Conservation (phyloP, 306 rosid species). For the Lathyrus tuberosus region DNA sequence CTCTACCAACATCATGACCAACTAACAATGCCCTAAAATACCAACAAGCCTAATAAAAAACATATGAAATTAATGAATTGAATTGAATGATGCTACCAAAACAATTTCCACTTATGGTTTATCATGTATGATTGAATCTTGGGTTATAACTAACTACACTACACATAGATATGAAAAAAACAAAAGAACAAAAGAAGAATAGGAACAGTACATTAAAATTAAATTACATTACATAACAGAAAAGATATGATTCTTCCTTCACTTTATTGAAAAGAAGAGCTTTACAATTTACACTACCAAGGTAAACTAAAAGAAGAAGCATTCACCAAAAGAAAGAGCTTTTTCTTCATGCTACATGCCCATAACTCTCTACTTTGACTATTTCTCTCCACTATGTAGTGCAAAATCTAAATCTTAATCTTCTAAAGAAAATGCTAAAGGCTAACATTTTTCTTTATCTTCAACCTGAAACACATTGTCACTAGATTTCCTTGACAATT, state of each 20-base stretch:
- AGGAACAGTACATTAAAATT: constrained; percentile 18
- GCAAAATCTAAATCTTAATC: constrained; percentile 19
- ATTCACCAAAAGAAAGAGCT: constrained; percentile 32
- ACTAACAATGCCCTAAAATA: background rate
- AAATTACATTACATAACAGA: background rate
- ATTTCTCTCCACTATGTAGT: constrained; percentile 17
- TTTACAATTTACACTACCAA: constrained; percentile 48
- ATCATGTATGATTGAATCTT: background rate
- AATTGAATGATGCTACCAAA: constrained; percentile 1
- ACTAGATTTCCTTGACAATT: constrained; percentile 47
- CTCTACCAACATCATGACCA: constrained; percentile 16
- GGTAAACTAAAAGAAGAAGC: constrained; percentile 8
- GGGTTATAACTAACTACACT: background rate
- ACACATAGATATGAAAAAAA: background rate
- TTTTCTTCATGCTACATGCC: constrained; percentile 25
- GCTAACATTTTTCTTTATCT: background rate
- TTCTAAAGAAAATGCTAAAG: background rate
- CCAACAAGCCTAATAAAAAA: no score
- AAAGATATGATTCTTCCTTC: constrained; percentile 49
- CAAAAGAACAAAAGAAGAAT: constrained; percentile 33
- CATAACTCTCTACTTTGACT: constrained; percentile 30
- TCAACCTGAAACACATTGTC: constrained; percentile 37
- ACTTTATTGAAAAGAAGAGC: constrained; percentile 51
- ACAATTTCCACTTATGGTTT: background rate
- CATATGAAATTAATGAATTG: background rate